These are phyloP conservation scores for Mycena rosella DNA, from an alignment of 768 basidiomycete species.

Conservation along the genomic window DNA sequence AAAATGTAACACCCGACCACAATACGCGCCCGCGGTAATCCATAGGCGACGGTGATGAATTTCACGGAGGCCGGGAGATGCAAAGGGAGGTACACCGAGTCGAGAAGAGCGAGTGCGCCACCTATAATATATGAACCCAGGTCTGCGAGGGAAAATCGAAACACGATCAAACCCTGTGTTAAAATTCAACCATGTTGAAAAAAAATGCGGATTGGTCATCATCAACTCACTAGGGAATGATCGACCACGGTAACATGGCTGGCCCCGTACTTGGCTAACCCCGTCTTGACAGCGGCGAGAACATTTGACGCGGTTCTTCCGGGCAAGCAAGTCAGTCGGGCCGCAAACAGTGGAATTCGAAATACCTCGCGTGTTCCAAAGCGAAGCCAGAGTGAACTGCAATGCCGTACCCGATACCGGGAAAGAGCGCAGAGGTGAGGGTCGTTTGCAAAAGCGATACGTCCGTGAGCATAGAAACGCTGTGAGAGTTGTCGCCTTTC, in stretches of 20 bases:
- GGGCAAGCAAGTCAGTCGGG: not conserved
- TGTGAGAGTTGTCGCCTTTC: conserved; percentile 1
- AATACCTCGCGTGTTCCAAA: conserved; percentile 57
- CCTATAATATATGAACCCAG: conserved; percentile 22
- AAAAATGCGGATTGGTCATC: not conserved
- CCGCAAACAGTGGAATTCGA: not conserved
- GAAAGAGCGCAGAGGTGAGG: conserved; percentile 60
- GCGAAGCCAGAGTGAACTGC: conserved; percentile 63
- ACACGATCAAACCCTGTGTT: not conserved
- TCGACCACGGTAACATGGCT: conserved; percentile 59
- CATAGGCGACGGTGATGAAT: conserved; percentile 42
- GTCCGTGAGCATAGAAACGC: conserved; percentile 55
- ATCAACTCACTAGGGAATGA: conserved; percentile 51
- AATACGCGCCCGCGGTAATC: conserved; percentile 39
- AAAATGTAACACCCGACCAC: not conserved
- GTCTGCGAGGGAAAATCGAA: not conserved
- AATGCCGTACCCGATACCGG: conserved; percentile 58
- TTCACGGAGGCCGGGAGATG: conserved; percentile 36
- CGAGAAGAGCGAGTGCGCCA: conserved; percentile 41
- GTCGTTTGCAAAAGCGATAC: conserved; percentile 49
- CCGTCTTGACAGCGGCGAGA: conserved; percentile 58
- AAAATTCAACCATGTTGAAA: not conserved
- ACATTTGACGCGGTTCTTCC: conserved; percentile 55
- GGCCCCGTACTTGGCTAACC: conserved; percentile 51
- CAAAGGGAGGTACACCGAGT: conserved; percentile 44